Percentiles rank a stretch among this genome's conserved stretches.
These are phyloP conservation scores for Trametes coccinea DNA, from an alignment of 768 basidiomycete genomes.

Conservation along the genomic window DNA sequence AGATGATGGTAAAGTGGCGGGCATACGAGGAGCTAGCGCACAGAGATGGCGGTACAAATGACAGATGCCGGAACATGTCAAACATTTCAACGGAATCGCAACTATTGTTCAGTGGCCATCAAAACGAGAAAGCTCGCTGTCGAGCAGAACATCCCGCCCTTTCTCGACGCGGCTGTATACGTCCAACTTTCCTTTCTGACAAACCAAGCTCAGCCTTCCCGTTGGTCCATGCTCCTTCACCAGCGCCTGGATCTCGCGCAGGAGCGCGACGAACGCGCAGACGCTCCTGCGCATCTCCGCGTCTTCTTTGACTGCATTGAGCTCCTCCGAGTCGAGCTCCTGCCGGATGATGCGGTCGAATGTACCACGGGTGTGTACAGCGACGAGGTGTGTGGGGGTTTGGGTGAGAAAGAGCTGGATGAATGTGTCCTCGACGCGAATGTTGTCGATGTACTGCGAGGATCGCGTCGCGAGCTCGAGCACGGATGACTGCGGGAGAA, in stretches of 20 bases:
- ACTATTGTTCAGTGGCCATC: neutral
- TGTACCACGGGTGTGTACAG: slow-evolving; percentile 52
- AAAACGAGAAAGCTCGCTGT: slow-evolving; percentile 38
- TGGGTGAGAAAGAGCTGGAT: slow-evolving; percentile 72
- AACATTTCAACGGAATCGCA: too few relatives aligned
- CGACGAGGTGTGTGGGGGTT: slow-evolving; percentile 60
- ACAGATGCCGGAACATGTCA: too few relatives aligned
- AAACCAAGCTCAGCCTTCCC: slow-evolving; percentile 58
- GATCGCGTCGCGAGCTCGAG: slow-evolving; percentile 34
- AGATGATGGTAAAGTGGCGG: too few relatives aligned
- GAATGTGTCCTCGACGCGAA: slow-evolving; percentile 59
- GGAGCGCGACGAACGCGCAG: slow-evolving; percentile 23
- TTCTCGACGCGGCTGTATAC: slow-evolving; percentile 49
- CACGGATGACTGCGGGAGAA: slow-evolving; percentile 38
- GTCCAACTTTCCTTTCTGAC: slow-evolving; percentile 41
- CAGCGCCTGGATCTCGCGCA: slow-evolving; percentile 43
- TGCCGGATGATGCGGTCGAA: slow-evolving; percentile 54
- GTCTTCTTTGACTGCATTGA: slow-evolving; percentile 25
- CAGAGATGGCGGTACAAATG: too few relatives aligned
- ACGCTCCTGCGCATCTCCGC: slow-evolving; percentile 34
- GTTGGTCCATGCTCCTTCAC: slow-evolving; percentile 52
- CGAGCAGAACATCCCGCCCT: slow-evolving; percentile 45
- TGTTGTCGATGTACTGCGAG: slow-evolving; percentile 7
- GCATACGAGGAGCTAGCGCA: too few relatives aligned
- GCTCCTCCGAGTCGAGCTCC: slow-evolving; percentile 28